Conservation (phyloP, 2,329 filamentous ascomycete species). For the Coniochaeta sp. region DNA sequence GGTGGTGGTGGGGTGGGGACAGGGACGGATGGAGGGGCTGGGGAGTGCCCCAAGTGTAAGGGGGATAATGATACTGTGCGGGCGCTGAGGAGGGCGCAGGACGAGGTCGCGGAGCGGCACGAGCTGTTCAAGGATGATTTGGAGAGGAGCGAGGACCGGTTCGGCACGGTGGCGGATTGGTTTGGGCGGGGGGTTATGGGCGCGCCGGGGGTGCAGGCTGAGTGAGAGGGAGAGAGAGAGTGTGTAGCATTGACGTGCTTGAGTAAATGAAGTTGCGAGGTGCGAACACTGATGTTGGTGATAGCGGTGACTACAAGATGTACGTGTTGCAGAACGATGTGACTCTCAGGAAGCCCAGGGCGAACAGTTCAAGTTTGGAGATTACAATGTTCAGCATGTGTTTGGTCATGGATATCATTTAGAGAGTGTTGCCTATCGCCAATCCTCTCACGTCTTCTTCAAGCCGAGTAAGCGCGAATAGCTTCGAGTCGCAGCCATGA, state of each 20-base stretch:
- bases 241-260: too few relatives aligned
- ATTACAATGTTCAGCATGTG: too few relatives aligned
- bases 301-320: too few relatives aligned
- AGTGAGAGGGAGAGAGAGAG: too few relatives aligned
- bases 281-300: too few relatives aligned
- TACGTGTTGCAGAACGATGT: too few relatives aligned
- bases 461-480: too few relatives aligned
- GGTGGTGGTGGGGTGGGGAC: slow-evolving; percentile 27
- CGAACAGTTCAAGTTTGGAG: too few relatives aligned
- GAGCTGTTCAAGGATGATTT: slow-evolving; percentile 83
- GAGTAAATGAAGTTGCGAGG: too few relatives aligned
- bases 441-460: neutral
- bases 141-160: slow-evolving; percentile 69
- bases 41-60: slow-evolving; percentile 80
- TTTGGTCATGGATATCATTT: too few relatives aligned
- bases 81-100: slow-evolving; percentile 78
- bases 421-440: too few relatives aligned
- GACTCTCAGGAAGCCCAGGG: too few relatives aligned
- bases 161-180: slow-evolving; percentile 89
- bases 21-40: slow-evolving; percentile 34
- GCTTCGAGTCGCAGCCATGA: neutral
- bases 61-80: slow-evolving; percentile 80
- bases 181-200: slow-evolving; percentile 91
- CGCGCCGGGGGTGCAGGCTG: slow-evolving; percentile 27
- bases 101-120: slow-evolving; percentile 79